Evolutionary conservation across 192 early-diverging fungal genomes (phyloP).

Genomic region (Pecoramyces ruminantium): DNA sequence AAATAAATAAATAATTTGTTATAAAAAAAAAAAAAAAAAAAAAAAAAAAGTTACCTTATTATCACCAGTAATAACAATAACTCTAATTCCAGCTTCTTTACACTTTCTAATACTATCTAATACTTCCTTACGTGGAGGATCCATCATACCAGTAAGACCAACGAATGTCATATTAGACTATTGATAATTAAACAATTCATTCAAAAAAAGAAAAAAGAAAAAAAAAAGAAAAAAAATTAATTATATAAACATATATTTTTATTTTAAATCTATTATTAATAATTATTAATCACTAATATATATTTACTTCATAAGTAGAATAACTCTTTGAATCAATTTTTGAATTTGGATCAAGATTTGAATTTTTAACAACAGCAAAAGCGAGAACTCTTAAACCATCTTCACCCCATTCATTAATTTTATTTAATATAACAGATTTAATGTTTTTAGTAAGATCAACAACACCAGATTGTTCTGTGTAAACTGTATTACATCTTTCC

Average conservation of each 20-base stretch:
- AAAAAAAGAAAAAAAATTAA: too few species aligned
- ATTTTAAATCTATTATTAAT: constrained; percentile 1
- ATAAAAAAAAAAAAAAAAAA: not conserved
- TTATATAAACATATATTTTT: not conserved
- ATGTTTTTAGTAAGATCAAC: constrained; percentile 48
- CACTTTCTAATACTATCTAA: constrained; percentile 66
- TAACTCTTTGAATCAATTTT: constrained; percentile 32
- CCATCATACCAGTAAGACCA: constrained; percentile 90
- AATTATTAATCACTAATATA: constrained; percentile 4
- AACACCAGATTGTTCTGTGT: constrained; percentile 12
- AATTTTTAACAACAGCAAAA: constrained; percentile 68
- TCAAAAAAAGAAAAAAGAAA: too few species aligned
- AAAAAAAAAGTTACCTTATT: constrained; percentile 30
- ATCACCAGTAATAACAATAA: constrained; percentile 97
- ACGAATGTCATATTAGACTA: constrained; percentile 74
- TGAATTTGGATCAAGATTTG: constrained; percentile 42
- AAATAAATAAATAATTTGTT: too few species aligned
- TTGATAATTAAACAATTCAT: too few species aligned
- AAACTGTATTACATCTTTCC: constrained; percentile 59
- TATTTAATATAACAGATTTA: constrained; percentile 37
- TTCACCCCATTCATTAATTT: constrained; percentile 58
- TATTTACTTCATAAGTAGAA: constrained; percentile 47
- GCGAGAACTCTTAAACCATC: constrained; percentile 78
- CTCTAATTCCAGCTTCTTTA: constrained; percentile 84
- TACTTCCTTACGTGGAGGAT: constrained; percentile 92